Evolutionary conservation across 345 rosid species (phyloP), one percentile per base, ranked within the genome.

Genomic region (Corchorus capsularis): DNA sequence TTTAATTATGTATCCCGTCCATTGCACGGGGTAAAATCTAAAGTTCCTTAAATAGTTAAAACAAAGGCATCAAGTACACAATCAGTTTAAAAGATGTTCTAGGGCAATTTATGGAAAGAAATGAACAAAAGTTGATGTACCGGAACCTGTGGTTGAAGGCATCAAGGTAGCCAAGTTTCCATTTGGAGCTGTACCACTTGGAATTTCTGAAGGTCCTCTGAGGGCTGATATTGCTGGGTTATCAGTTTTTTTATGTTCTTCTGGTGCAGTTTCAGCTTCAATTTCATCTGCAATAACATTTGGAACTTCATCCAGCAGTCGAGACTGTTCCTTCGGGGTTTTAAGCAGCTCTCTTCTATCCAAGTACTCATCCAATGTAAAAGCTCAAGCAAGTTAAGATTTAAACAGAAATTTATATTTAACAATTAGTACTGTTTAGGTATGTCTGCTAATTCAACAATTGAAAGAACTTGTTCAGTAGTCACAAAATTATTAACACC

Each of bases 301-400:
- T 8, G 98, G 98, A 84, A 91, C 72, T 85, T 90, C 86, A 52
- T 43, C 49, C 74, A 93, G 57, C 47, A 90, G 84, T 9, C 94
- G 86, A n/a, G 88, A 41, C 75, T 91, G 91, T 71, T 92, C 98
- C 65, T 82, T 84, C 54, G 89, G 85, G 72, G 83, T 88, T 83
- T 86, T 83, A 70, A 94, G 97, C 81, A 89, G 81, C 81, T 89
- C 80, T 77, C 83, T 89, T 73, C 87, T 91, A 41, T 93, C 97
- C 82, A 94, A 71, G 87, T 93, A 90, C 80, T 91, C 97, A 10
- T 72, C 78, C 74, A 92, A 76, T 68, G 95, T 94, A 74, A 80
- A 67, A 81, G 82, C 79, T 81, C 75, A 53, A 73, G 69, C 62
- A 65, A 79, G 88, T 94, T 86, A 94, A 94, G 94, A 77, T 49